Evolutionary conservation across 2,329 filamentous ascomycete species (phyloP).

Genomic region (Tolypocladium inflatum): DNA sequence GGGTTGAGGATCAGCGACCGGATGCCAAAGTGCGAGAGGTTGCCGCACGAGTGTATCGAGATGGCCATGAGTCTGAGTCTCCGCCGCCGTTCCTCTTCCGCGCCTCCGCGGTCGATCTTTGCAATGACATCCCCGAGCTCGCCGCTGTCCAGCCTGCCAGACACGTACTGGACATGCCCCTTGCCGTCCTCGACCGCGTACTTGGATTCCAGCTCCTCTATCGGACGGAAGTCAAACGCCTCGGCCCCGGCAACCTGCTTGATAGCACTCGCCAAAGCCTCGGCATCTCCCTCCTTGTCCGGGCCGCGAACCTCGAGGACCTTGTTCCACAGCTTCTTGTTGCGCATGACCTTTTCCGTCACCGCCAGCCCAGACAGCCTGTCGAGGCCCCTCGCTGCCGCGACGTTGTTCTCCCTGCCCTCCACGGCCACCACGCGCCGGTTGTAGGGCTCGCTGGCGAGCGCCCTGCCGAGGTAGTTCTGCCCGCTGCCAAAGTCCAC

Average conservation of each 20-base stretch:
- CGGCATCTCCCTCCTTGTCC: constrained; percentile 29
- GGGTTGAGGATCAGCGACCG: constrained; percentile 78
- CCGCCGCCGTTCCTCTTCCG: constrained; percentile 13
- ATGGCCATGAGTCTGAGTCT: constrained; percentile 66
- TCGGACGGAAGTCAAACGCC: constrained; percentile 36
- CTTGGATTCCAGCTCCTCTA: constrained; percentile 35
- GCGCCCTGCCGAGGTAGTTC: constrained; percentile 83
- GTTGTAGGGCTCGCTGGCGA: constrained; percentile 80
- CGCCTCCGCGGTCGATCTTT: constrained; percentile 36
- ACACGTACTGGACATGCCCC: constrained; percentile 68
- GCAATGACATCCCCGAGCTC: constrained; percentile 59
- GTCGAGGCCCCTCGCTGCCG: constrained; percentile 76
- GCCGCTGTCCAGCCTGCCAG: constrained; percentile 63
- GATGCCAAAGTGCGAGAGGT: constrained; percentile 91
- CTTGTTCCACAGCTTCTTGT: constrained; percentile 69
- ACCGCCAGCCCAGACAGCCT: constrained; percentile 68
- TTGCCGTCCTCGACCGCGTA: constrained; percentile 52
- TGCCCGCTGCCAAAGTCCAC: constrained; percentile 96
- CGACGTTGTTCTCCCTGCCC: constrained; percentile 76
- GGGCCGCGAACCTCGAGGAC: constrained; percentile 29
- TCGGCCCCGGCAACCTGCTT: constrained; percentile 23
- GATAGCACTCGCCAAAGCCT: constrained; percentile 21
- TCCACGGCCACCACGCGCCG: constrained; percentile 86
- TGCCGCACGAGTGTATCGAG: constrained; percentile 94
- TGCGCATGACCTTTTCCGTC: constrained; percentile 63